Evolutionary conservation across 805 yeast species (phyloP), one percentile per base, ranked within the genome.

Genomic region (Candida nemodendra): DNA sequence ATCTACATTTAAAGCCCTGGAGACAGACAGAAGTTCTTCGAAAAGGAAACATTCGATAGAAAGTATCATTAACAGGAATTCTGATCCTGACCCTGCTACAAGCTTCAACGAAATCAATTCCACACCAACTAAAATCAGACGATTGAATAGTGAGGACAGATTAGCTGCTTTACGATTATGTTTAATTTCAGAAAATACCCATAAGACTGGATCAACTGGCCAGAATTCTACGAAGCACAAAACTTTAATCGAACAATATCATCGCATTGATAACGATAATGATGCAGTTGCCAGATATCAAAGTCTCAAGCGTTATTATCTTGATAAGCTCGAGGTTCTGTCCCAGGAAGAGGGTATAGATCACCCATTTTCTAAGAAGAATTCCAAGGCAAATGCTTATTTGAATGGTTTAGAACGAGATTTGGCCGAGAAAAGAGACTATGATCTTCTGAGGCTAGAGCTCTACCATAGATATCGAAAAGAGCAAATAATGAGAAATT

Each of bases 381-480:
- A 35, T 23, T 18, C 22, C 7, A 30, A 30, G 11, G 37, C 38
- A 2, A 39, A 50, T 33, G 30, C 32, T 21, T 32, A 27, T 2
- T 29, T 52, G 7, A 25, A 40, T 26, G 51, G 55, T 6, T 25
- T 54, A 8, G 60, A 56, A 25, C 50, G 50, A 21, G 71, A 67
- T 44, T 32, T 64, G 26, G 40, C 41, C 4, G 72, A 68, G 32
- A 36, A 36, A 26, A 47, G 64, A 31, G 71, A 66, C 37, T 57
- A 42, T 33, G 65, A 61, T 30, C 23, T 66, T 5, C 32, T 56
- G 8, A 44, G 62, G 19, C 42, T 57, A 14, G 52, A 57, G 28
- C 31, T 48, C 2, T 44, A 43, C 49, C 45, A 54, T 27, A 41
- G 53, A 4, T 63, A 56, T 36, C 44, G 45, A 25, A 49, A 53